Evolutionary conservation across 2,329 filamentous ascomycete species (phyloP).

Genomic region (Leptographium procerum): DNA sequence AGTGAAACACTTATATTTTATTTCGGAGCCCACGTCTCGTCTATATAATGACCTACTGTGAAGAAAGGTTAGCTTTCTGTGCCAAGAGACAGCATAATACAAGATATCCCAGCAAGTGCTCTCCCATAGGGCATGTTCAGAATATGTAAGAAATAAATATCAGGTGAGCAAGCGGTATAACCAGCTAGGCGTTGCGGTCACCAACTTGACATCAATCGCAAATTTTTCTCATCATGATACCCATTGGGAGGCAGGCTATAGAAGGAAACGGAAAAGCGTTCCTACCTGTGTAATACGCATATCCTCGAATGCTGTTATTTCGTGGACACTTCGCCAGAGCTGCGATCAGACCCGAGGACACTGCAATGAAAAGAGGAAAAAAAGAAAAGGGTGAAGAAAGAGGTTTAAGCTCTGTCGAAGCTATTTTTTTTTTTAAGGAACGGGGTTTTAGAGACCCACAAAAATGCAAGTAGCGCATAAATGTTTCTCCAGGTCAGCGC

Average conservation of each 20-base stretch:
- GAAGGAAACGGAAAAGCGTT: neutral
- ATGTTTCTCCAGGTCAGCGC: neutral
- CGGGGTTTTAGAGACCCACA: neutral
- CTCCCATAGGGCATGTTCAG: constrained; percentile 39
- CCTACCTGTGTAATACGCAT: neutral
- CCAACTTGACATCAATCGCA: constrained; percentile 73
- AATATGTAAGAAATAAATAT: constrained; percentile 93
- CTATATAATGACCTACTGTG: neutral
- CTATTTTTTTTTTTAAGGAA: neutral
- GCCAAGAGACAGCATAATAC: neutral
- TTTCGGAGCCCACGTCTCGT: neutral
- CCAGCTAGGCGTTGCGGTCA: constrained; percentile 76
- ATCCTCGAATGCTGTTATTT: neutral
- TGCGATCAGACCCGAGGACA: too few relatives aligned
- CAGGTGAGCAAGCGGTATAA: constrained; percentile 60
- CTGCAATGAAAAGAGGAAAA: neutral
- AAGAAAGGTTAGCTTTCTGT: neutral
- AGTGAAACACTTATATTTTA: neutral
- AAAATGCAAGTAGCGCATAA: neutral
- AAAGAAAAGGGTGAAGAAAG: neutral
- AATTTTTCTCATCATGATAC: constrained; percentile 73
- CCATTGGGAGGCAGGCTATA: constrained; percentile 19
- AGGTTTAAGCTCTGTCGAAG: neutral
- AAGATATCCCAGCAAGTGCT: too few relatives aligned
- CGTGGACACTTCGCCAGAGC: too few relatives aligned